Base-by-base conservation (phyloP, 2,329 filamentous ascomycete genomes). In the Aspergillus neoniger region DNA sequence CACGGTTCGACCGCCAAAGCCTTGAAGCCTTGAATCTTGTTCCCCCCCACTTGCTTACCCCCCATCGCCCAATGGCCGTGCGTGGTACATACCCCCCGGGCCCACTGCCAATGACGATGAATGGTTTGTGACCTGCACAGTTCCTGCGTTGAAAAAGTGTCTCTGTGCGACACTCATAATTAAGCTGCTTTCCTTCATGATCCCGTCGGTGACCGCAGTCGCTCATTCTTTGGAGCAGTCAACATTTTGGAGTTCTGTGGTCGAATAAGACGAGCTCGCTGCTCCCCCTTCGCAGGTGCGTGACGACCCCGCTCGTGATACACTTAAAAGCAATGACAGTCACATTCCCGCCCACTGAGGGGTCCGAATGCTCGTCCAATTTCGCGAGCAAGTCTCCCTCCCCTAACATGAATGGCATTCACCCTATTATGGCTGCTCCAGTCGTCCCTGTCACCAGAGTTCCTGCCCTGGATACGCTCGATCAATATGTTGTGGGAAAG, bases 401-500 rank as follows among this genome's bases (percentile, higher is more conserved):
- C 21, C 17, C 36, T 10, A 48, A 36, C 28, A 10, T 28, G 48
- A 36, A 57, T 49, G 55, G 21, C 32, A 32, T 19, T 14, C 30
- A 21, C 32, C 32, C 47, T 17, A 25, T 17, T 23, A 43, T 55
- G 19, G 12, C 32, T 43, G 10, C 43, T 47, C 61, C 65, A n/a
- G 28, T 58, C 41, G 36, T 66, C 15, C 69, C 69, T 1, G 55
- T 68, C 15, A 71, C 70, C 23, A 72, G 68, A 53, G 57, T 72
- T 36, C 70, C 70, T 36, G 63, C 67, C 9, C 57, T 72, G 53
- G 66, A 72, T 49, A 69, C 68, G 3, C 56, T 67, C 55, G 69
- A 72, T 56, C 65, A 58, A 21, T 70, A 71, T 62, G 64, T 55
- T 14, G 59, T 65, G 14, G 58, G 65, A n/a, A 56, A 41, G 10